Conservation (phyloP, 163 green algal species). For the Smithsoniella earleae region DNA sequence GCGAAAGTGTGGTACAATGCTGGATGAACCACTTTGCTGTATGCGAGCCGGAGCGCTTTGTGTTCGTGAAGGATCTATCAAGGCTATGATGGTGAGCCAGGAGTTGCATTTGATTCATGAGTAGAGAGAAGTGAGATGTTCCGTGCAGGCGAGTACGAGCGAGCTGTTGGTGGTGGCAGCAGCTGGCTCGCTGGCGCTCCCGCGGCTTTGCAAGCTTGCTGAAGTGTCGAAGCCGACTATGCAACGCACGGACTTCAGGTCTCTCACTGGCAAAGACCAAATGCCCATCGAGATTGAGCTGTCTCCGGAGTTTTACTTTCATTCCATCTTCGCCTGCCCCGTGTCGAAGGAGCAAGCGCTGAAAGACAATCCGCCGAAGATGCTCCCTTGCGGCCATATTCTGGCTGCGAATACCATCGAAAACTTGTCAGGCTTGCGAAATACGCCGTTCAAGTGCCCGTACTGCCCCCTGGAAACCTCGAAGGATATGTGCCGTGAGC, state of each 20-base stretch:
- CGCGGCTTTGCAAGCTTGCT: constrained; percentile 77
- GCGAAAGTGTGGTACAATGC: no score
- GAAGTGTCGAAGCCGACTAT: constrained; percentile 43
- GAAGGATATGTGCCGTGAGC: constrained; percentile 42
- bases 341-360: constrained; percentile 69
- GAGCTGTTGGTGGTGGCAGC: constrained; percentile 71
- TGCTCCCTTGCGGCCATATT: constrained; percentile 91
- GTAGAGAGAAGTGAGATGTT: no score
- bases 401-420: constrained; percentile 68
- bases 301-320: constrained; percentile 76
- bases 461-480: constrained; percentile 85
- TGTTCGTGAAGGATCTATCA: no score
- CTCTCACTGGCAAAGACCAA: constrained; percentile 49
- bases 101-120: no score
- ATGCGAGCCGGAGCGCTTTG: no score
- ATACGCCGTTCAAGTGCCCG: constrained; percentile 85
- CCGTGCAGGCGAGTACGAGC: constrained; percentile 55
- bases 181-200: constrained; percentile 72
- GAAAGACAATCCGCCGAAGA: constrained; percentile 78
- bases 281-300: constrained; percentile 87
- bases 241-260: not conserved
- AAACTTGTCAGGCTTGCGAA: constrained; percentile 68
- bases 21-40: no score
- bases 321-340: constrained; percentile 90
- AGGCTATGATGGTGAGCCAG: no score